phyloP scores from a whole-genome alignment of 2,329 filamentous ascomycete species.

The Chaetomium olivaceum region DNA sequence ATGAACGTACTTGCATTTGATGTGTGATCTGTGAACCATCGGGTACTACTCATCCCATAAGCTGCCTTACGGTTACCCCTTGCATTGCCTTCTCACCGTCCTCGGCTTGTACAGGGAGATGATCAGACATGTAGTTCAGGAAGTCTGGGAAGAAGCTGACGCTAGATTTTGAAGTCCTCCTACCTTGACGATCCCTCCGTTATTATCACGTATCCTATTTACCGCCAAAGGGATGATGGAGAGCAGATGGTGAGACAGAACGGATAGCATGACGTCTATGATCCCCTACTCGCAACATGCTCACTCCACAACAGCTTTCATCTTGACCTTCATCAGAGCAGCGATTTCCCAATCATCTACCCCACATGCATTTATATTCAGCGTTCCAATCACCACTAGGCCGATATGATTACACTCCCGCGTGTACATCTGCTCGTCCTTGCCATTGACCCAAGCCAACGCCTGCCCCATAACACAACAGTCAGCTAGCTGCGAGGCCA shows the following conservation, averaged over 20 bases:
- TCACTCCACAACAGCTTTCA: background rate
- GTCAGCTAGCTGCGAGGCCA: no score
- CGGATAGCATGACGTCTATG: background rate
- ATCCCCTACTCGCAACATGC: no score
- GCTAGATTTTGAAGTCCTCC: background rate
- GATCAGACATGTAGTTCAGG: background rate
- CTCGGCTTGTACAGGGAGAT: background rate
- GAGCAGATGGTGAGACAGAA: background rate
- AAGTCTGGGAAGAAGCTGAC: background rate
- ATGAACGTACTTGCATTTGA: background rate
- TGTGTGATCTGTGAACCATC: background rate
- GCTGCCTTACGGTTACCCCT: no score
- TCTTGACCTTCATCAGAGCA: background rate
- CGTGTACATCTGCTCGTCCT: no score
- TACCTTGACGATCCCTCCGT: background rate
- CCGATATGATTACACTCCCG: no score
- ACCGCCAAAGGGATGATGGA: background rate
- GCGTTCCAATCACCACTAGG: no score
- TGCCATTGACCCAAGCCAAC: no score
- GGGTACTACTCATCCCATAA: background rate
- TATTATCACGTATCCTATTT: background rate
- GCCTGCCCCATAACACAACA: no score
- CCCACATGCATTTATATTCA: no score
- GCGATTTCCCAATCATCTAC: background rate
- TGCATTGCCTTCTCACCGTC: background rate